A percentile compares a stretch with the other conserved stretches of the same genome.
phyloP scores from a whole-genome alignment of 805 yeast species.

The Hanseniaspora occidentalis region DNA sequence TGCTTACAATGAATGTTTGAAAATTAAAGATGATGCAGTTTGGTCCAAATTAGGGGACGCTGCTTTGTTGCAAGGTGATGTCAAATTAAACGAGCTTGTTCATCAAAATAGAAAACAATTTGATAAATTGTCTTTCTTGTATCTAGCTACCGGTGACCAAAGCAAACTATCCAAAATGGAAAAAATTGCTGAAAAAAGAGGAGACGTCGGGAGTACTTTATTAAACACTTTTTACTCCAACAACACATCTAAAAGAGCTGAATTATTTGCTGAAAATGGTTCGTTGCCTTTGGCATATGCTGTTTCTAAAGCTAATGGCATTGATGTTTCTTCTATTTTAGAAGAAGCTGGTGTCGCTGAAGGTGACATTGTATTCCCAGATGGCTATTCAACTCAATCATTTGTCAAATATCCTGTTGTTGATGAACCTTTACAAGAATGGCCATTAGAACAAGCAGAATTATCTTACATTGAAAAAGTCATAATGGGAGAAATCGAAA shows the following conservation, averaged over 20 bases:
- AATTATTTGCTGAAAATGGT: conserved; percentile 65
- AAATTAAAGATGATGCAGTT: conserved; percentile 48
- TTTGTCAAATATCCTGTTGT: conserved; percentile 37
- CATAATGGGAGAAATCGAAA: conserved; percentile 63
- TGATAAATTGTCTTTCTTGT: conserved; percentile 82
- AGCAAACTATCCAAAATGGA: conserved; percentile 75
- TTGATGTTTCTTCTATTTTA: conserved; percentile 61
- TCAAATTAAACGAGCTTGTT: conserved; percentile 71
- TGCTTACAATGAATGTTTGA: conserved; percentile 82
- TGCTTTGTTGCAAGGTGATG: conserved; percentile 83
- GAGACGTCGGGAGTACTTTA: conserved; percentile 65
- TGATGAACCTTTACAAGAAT: conserved; percentile 37
- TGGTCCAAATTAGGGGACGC: conserved; percentile 82
- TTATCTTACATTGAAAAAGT: conserved; percentile 81
- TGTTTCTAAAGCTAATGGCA: conserved; percentile 77
- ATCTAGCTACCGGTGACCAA: conserved; percentile 70
- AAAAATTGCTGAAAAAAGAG: conserved; percentile 77
- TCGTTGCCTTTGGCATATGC: conserved; percentile 85
- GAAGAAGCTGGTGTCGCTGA: conserved; percentile 56
- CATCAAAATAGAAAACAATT: conserved; percentile 79
- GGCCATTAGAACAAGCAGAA: conserved; percentile 73
- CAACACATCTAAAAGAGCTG: conserved; percentile 62
- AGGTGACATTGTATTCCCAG: conserved; percentile 55
- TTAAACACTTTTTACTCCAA: conserved; percentile 73
- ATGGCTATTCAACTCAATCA: conserved; percentile 27